phyloP scores from a whole-genome alignment of 2,329 filamentous ascomycete species.

The Chaetomium sp. region DNA sequence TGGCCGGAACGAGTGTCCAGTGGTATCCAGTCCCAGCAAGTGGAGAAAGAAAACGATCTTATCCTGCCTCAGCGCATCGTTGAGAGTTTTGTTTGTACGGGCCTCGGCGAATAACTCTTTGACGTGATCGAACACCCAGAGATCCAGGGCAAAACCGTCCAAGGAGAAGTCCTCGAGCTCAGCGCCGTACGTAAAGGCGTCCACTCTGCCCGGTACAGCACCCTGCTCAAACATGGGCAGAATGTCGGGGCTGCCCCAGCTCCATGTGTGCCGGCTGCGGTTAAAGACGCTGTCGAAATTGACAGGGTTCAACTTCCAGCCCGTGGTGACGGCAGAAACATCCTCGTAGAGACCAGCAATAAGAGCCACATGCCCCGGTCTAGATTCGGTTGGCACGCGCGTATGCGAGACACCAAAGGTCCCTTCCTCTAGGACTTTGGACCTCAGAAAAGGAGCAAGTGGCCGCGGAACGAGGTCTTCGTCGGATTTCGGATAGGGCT shows the following conservation, averaged over 20 bases:
- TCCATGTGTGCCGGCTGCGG: constrained; percentile 94
- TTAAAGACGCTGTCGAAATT: constrained; percentile 99
- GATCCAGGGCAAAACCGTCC: constrained; percentile 78
- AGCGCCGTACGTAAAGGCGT: constrained; percentile 80
- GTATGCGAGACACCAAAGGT: constrained; percentile 98
- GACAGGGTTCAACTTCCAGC: constrained; percentile 98
- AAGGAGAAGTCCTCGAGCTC: constrained; percentile 90
- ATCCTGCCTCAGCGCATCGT: constrained; percentile 73
- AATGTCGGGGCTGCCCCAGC: constrained; percentile 98
- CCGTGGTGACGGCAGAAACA: constrained; percentile 94
- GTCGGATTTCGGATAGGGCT: constrained; percentile 72
- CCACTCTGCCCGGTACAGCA: constrained; percentile 82
- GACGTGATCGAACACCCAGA: constrained; percentile 95
- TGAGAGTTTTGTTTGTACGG: constrained; percentile 72
- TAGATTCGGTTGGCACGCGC: constrained; percentile 92
- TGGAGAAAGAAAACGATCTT: constrained; percentile 95
- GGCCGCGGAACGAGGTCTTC: constrained; percentile 72
- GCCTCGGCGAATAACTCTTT: constrained; percentile 84
- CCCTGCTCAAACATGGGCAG: constrained; percentile 95
- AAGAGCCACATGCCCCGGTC: constrained; percentile 92
- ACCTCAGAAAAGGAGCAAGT: constrained; percentile 88
- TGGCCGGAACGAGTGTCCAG: constrained; percentile 81
- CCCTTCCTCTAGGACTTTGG: constrained; percentile 81
- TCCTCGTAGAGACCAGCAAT: constrained; percentile 98
- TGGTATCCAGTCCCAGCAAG: constrained; percentile 87